These are phyloP conservation scores for Termitomyces sp. DNA, from an alignment of 768 basidiomycete species.

Conservation along the genomic window DNA sequence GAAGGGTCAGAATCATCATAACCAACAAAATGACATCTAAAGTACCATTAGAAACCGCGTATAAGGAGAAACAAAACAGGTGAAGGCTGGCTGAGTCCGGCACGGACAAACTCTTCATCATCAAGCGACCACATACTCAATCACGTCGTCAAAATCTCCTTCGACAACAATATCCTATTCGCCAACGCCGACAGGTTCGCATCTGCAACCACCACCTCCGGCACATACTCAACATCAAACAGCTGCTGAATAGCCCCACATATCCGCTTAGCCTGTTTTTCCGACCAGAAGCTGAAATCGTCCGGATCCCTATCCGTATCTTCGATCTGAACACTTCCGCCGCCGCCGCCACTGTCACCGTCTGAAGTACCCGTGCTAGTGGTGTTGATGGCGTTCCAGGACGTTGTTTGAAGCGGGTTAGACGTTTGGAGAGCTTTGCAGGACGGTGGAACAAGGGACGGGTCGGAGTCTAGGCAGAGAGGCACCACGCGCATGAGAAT, in stretches of 20 bases:
- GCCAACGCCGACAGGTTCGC: conserved; percentile 87
- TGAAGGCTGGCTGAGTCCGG: not conserved
- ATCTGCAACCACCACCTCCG: conserved; percentile 89
- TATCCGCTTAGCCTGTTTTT: conserved; percentile 86
- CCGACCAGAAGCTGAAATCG: conserved; percentile 93
- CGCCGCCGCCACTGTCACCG: not conserved
- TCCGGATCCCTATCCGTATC: conserved; percentile 61
- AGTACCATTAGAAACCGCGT: not conserved
- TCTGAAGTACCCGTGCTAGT: not conserved
- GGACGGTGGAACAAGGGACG: conserved; percentile 69
- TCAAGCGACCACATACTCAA: not conserved
- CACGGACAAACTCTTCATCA: not conserved
- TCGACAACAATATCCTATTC: conserved; percentile 77
- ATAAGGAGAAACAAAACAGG: not conserved
- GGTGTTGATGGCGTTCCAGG: not conserved
- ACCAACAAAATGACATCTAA: not conserved
- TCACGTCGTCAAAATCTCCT: conserved; percentile 38
- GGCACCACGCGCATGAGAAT: conserved; percentile 74
- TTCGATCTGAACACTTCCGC: not conserved
- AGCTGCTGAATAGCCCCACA: conserved; percentile 70
- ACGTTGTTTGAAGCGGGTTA: not conserved
- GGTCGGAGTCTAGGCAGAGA: conserved; percentile 83
- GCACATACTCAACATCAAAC: conserved; percentile 84
- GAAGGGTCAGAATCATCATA: not conserved
- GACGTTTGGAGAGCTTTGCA: conserved; percentile 37